Evolutionary conservation across 2,329 filamentous ascomycete genomes (phyloP).

Genomic region (Helicocarpus griseus): DNA sequence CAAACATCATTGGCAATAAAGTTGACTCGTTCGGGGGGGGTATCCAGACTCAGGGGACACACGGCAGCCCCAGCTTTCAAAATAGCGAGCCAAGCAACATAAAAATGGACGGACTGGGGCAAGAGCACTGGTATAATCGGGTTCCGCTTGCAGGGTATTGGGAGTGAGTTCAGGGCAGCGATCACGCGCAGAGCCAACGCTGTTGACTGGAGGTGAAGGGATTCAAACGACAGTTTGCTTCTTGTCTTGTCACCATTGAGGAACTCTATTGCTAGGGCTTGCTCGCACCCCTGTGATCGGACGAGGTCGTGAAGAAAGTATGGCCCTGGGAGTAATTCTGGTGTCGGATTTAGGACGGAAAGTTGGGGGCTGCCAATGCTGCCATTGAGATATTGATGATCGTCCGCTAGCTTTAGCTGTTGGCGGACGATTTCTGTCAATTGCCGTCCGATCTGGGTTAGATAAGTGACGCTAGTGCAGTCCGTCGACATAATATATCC

Average conservation of each 20-base stretch:
- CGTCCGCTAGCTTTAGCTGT: conserved; percentile 10
- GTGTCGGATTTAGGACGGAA: conserved; percentile 51
- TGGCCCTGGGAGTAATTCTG: conserved; percentile 45
- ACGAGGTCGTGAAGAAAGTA: conserved; percentile 56
- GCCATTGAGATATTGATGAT: neutral
- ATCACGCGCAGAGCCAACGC: conserved; percentile 45
- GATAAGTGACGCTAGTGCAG: conserved; percentile 16
- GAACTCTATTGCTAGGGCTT: conserved; percentile 54
- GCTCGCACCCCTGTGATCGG: conserved; percentile 24
- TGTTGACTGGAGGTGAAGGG: conserved; percentile 52
- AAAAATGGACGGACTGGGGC: conserved; percentile 67
- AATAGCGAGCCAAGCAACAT: conserved; percentile 66
- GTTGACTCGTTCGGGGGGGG: conserved; percentile 62
- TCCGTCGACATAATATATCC: conserved; percentile 19
- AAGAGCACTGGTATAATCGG: conserved; percentile 64
- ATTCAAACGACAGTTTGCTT: conserved; percentile 48
- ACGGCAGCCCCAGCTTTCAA: conserved; percentile 77
- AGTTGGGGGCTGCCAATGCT: conserved; percentile 22
- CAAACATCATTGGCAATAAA: conserved; percentile 74
- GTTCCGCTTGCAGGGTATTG: conserved; percentile 5
- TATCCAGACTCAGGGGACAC: conserved; percentile 72
- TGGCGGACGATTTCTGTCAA: conserved; percentile 19
- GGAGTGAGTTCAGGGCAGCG: conserved; percentile 17
- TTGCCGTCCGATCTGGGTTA: conserved; percentile 23
- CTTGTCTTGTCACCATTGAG: conserved; percentile 39